phyloP scores from a whole-genome alignment of 257 asterid genomes.

The Rauvolfia tetraphylla region DNA sequence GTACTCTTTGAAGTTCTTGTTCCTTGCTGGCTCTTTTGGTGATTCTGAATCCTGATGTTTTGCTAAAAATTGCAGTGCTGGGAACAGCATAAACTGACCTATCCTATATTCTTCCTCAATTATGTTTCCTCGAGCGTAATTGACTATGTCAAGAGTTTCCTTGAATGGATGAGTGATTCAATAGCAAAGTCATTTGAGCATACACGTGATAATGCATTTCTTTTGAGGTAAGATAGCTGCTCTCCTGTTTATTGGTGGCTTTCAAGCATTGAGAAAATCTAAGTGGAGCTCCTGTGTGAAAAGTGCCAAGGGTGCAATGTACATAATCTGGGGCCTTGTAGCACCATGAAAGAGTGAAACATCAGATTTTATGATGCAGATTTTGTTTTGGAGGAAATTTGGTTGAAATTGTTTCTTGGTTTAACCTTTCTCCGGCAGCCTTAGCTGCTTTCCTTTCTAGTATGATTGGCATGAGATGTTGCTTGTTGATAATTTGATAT shows the following conservation, averaged over 20 bases:
- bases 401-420: background rate
- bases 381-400: background rate
- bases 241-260: slow-evolving; percentile 1
- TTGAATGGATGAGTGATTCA: slow-evolving; percentile 98
- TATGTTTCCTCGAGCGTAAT: slow-evolving; percentile 89
- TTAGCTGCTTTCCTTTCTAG: background rate
- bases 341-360: background rate
- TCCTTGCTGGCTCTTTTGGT: slow-evolving; percentile 14
- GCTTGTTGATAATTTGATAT: background rate
- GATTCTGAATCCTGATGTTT: slow-evolving; percentile 19
- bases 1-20: slow-evolving; percentile 12
- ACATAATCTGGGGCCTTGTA: background rate
- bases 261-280: slow-evolving; percentile 3
- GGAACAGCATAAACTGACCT: slow-evolving; percentile 64
- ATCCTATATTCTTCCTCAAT: slow-evolving; percentile 83
- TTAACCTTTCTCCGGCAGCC: background rate
- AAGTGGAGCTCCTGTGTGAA: background rate
- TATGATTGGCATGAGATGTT: background rate
- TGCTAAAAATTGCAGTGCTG: slow-evolving; percentile 69
- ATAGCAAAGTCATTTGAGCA: slow-evolving; percentile 93
- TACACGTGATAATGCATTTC: slow-evolving; percentile 90
- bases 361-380: background rate
- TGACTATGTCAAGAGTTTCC: slow-evolving; percentile 91
- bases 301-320: background rate
- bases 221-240: slow-evolving; percentile 61